A percentile compares a stretch with the other conserved stretches of the same genome.
Evolutionary conservation across 108 stramenopile species (phyloP).

Genomic region (Skeletonema menzelii): DNA sequence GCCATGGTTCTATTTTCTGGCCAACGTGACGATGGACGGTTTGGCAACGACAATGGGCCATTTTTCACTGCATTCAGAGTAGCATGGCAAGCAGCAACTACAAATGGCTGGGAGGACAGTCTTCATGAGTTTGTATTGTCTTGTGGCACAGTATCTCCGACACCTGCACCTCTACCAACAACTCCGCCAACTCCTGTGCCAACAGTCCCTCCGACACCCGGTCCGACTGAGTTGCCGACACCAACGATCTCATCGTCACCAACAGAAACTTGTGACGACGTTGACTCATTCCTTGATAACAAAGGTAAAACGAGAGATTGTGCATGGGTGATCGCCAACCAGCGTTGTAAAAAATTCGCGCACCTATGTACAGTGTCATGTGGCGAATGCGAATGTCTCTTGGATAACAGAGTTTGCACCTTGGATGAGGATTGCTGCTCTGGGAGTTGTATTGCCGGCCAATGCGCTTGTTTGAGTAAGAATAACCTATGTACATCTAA

Average conservation of each 20-base stretch:
- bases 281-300: conserved; percentile 1
- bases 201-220: neutral
- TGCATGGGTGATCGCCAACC: neutral
- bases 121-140: conserved; percentile 4
- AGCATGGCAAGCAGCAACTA: conserved; percentile 26
- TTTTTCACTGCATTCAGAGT: conserved; percentile 18
- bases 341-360: conserved; percentile 11
- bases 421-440: conserved; percentile 8
- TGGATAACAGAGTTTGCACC: conserved; percentile 2
- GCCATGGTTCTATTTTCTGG: conserved; percentile 9
- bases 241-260: neutral
- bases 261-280: conserved; percentile 3
- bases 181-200: neutral
- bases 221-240: neutral
- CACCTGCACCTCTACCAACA: neutral
- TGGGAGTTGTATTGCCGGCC: neutral
- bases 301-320: conserved; percentile 9
- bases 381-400: conserved; percentile 17
- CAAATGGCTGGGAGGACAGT: conserved; percentile 14
- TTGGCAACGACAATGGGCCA: conserved; percentile 18
- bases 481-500: neutral
- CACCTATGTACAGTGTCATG: conserved; percentile 20
- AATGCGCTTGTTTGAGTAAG: conserved; percentile 8
- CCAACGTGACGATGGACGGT: neutral
- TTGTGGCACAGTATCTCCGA: neutral